phyloP scores from a whole-genome alignment of 371 early-diverging fungal species.

The Mucor sp. region DNA sequence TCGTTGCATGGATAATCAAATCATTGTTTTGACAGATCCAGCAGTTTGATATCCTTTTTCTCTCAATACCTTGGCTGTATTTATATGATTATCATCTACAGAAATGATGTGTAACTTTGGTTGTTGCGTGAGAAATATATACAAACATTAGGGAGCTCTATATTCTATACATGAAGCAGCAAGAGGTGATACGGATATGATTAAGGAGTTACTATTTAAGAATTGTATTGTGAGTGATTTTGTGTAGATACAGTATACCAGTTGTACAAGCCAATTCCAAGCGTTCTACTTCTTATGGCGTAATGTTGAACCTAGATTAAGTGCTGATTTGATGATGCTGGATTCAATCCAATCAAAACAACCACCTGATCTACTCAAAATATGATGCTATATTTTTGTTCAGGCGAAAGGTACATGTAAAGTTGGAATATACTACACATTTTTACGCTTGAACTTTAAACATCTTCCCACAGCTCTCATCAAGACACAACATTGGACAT shows the following conservation, averaged over 20 bases:
- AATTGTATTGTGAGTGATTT: not conserved
- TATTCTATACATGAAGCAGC: not conserved
- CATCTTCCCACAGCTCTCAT: not conserved
- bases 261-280: not conserved
- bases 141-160: not conserved
- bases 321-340: not conserved
- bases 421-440: not conserved
- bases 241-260: not conserved
- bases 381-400: not conserved
- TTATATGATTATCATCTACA: not conserved
- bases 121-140: constrained; percentile 2
- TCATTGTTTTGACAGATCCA: not conserved
- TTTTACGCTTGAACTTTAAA: not conserved
- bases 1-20: not conserved
- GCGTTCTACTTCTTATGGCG: not conserved
- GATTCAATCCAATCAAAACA: not conserved
- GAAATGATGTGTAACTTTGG: not conserved
- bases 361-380: not conserved
- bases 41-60: not conserved
- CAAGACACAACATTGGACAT: not conserved
- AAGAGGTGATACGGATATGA: not conserved
- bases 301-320: constrained; percentile 5
- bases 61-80: not conserved
- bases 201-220: not conserved
- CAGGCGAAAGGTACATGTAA: not conserved